phyloP scores from a whole-genome alignment of 805 yeast genomes.

The Kregervanrija delftensis region DNA sequence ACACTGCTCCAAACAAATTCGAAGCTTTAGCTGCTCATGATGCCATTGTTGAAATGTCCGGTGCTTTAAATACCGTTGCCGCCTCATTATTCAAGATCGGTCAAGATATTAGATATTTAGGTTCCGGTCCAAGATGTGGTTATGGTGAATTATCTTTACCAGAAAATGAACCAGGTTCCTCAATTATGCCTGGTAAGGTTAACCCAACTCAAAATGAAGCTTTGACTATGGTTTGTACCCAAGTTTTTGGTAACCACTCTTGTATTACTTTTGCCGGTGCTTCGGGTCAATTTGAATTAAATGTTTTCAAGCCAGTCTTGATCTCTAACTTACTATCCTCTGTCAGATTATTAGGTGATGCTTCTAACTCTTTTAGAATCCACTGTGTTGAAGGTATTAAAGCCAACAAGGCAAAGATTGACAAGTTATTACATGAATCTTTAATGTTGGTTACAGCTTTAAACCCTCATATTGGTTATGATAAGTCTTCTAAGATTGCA shows the following conservation, averaged over 20 bases:
- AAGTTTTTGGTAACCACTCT: slow-evolving; percentile 95
- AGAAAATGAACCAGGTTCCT: slow-evolving; percentile 98
- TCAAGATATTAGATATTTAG: slow-evolving; percentile 95
- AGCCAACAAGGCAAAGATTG: slow-evolving; percentile 85
- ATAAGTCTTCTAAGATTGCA: slow-evolving; percentile 94
- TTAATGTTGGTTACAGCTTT: slow-evolving; percentile 97
- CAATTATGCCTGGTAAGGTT: slow-evolving; percentile 99
- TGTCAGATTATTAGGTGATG: slow-evolving; percentile 84
- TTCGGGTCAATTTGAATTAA: slow-evolving; percentile 96
- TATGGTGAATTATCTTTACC: slow-evolving; percentile 94
- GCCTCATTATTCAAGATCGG: slow-evolving; percentile 93
- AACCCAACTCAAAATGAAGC: slow-evolving; percentile 99
- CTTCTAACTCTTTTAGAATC: slow-evolving; percentile 79
- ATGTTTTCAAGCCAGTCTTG: slow-evolving; percentile 96
- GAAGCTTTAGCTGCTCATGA: slow-evolving; percentile 99
- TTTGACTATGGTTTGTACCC: slow-evolving; percentile 94
- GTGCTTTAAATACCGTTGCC: slow-evolving; percentile 94
- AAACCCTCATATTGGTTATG: slow-evolving; percentile 98
- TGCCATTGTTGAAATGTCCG: slow-evolving; percentile 95
- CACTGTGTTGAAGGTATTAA: slow-evolving; percentile 92
- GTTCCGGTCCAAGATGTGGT: slow-evolving; percentile 99
- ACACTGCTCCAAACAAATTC: slow-evolving; percentile 96
- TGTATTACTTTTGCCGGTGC: slow-evolving; percentile 97
- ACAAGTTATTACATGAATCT: slow-evolving; percentile 84
- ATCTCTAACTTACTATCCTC: slow-evolving; percentile 85